phyloP scores from a whole-genome alignment of 768 basidiomycete species.

The Trametes maxima region DNA sequence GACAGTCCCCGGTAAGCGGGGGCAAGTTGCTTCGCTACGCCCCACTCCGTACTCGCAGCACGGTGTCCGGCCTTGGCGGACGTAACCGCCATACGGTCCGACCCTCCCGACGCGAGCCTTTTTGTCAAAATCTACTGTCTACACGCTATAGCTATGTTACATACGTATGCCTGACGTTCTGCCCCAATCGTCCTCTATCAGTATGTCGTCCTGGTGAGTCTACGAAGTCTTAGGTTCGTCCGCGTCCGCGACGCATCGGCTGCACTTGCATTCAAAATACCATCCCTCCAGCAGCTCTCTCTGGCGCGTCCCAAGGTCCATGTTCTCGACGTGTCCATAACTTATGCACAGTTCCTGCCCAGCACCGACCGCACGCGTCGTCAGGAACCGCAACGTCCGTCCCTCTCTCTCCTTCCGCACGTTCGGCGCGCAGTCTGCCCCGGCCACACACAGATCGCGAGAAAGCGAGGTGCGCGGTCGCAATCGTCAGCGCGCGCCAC shows the following conservation, averaged over 20 bases:
- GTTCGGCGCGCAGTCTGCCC: conserved; percentile 55
- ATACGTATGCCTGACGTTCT: too few species aligned
- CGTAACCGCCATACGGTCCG: background rate
- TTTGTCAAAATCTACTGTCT: too few species aligned
- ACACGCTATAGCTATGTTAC: too few species aligned
- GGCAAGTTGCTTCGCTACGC: background rate
- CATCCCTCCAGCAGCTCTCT: conserved; percentile 49
- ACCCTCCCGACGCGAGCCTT: background rate
- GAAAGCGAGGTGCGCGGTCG: too few species aligned
- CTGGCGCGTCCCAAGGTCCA: conserved; percentile 38
- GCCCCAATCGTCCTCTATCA: background rate
- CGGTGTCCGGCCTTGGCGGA: background rate
- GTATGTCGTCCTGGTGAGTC: background rate
- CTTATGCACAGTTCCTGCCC: conserved; percentile 64
- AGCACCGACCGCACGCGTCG: conserved; percentile 41
- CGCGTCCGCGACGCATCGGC: conserved; percentile 40
- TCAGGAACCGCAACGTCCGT: conserved; percentile 50
- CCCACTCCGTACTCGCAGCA: background rate
- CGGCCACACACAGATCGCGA: background rate
- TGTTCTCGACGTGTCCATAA: conserved; percentile 47
- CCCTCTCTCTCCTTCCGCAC: conserved; percentile 48
- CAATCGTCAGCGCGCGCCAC: too few species aligned
- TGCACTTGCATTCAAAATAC: conserved; percentile 59
- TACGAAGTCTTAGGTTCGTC: background rate
- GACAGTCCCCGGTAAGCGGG: background rate